Evolutionary conservation across 2,329 filamentous ascomycete genomes (phyloP).

Genomic region (Aspergillus sp.): DNA sequence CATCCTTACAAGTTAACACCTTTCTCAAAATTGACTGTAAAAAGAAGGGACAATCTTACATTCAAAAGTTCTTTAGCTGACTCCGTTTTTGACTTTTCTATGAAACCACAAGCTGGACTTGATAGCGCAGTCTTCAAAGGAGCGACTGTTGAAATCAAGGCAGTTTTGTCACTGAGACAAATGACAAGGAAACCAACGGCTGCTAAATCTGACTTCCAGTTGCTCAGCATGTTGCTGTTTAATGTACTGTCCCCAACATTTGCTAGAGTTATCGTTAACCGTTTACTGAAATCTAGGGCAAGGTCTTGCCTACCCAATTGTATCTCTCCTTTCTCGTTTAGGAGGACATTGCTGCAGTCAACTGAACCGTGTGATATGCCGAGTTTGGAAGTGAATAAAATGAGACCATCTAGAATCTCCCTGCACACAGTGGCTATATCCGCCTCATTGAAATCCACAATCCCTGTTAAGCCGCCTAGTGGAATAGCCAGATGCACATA

Average conservation of each 20-base stretch:
- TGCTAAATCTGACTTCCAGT: background rate
- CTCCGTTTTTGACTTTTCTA: background rate
- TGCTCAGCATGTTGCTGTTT: background rate
- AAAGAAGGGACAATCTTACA: background rate
- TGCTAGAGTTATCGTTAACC: background rate
- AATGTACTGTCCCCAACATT: background rate
- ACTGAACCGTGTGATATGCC: slow-evolving; percentile 3
- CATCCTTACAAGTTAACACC: slow-evolving; percentile 3
- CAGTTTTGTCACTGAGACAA: background rate
- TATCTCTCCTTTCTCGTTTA: slow-evolving; percentile 7
- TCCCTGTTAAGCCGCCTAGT: slow-evolving; percentile 3
- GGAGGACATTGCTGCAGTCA: slow-evolving; percentile 5
- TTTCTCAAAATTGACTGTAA: background rate
- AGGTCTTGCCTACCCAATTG: slow-evolving; percentile 8
- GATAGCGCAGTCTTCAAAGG: background rate
- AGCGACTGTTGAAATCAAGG: background rate
- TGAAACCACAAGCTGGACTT: background rate
- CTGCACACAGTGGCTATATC: slow-evolving; percentile 9
- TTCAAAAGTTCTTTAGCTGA: background rate
- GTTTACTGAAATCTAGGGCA: background rate
- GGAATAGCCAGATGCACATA: slow-evolving; percentile 8
- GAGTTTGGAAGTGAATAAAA: slow-evolving; percentile 4
- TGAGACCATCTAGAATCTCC: slow-evolving; percentile 7
- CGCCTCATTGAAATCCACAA: slow-evolving; percentile 7
- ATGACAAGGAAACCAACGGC: background rate